Evolutionary conservation across 352 stramenopile genomes (phyloP).

Genomic region (Globisporangium uncinulatum): DNA sequence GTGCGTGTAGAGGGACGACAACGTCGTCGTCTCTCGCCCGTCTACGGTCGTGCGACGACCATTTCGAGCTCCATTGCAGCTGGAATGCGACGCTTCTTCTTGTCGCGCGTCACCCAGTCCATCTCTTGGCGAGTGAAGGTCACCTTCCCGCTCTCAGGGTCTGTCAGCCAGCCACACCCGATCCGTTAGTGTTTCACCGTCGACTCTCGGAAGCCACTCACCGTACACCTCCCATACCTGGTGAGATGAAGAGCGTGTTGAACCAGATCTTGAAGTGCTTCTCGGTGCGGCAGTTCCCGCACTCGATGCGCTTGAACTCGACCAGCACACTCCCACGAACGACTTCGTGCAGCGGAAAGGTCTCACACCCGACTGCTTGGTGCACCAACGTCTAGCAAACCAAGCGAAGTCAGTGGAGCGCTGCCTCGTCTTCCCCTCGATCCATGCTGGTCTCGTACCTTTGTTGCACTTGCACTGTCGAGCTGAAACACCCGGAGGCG

Average conservation of each 20-base stretch:
- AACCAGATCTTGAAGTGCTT: slow-evolving; percentile 79
- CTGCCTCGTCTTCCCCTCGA: background rate
- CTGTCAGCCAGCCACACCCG: slow-evolving; percentile 8
- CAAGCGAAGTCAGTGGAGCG: background rate
- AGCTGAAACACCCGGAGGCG: slow-evolving; percentile 47
- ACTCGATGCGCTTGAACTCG: slow-evolving; percentile 44
- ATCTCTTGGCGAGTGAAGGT: slow-evolving; percentile 43
- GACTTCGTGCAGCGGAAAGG: slow-evolving; percentile 38
- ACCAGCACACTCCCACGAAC: slow-evolving; percentile 50
- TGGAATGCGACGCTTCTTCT: slow-evolving; percentile 51
- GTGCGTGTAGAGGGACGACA: background rate
- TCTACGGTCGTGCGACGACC: slow-evolving; percentile 14
- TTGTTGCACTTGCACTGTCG: slow-evolving; percentile 16
- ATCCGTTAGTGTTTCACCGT: no score
- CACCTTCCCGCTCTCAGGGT: slow-evolving; percentile 28
- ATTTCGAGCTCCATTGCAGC: slow-evolving; percentile 64
- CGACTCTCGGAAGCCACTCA: no score
- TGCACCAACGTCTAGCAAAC: slow-evolving; percentile 24
- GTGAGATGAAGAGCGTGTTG: slow-evolving; percentile 44
- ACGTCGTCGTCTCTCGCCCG: no score
- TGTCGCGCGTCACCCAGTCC: slow-evolving; percentile 62
- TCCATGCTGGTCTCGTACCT: slow-evolving; percentile 10
- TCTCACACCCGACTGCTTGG: slow-evolving; percentile 40
- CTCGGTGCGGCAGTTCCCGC: slow-evolving; percentile 30
- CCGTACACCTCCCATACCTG: slow-evolving; percentile 10